phyloP scores from a whole-genome alignment of 2,329 filamentous ascomycete genomes.

The Aspergillus ibericus region DNA sequence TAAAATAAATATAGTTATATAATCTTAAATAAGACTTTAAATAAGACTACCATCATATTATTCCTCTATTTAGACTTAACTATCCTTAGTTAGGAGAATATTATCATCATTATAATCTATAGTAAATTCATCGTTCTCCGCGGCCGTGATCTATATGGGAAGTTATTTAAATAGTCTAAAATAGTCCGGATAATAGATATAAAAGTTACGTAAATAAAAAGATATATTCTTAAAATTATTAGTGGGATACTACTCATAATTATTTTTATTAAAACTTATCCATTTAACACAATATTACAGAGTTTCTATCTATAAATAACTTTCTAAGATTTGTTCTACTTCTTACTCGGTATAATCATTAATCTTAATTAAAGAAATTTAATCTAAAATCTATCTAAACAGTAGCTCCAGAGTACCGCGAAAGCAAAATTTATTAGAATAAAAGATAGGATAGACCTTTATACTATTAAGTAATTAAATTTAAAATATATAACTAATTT shows the following conservation, averaged over 20 bases:
- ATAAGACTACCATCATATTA: not conserved
- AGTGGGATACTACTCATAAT: not conserved
- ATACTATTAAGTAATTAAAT: too few relatives aligned
- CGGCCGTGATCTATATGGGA: not conserved
- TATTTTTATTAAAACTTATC: not conserved
- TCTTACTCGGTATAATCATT: not conserved
- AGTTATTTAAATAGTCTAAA: not conserved
- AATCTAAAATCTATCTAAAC: too few relatives aligned
- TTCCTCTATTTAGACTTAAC: not conserved
- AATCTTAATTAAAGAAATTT: not conserved
- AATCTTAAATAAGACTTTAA: not conserved
- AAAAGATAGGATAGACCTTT: too few relatives aligned
- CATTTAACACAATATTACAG: not conserved
- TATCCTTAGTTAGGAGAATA: not conserved
- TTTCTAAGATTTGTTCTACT: not conserved
- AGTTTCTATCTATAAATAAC: not conserved
- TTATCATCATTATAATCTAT: not conserved
- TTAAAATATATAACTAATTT: not conserved
- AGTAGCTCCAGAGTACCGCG: too few relatives aligned
- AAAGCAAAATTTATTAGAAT: too few relatives aligned
- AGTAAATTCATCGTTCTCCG: too few relatives aligned
- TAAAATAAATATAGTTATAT: not conserved
- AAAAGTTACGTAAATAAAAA: not conserved
- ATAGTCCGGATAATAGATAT: not conserved
- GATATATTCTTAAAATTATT: not conserved